These are phyloP conservation scores for Pseudogymnoascus sp. DNA, from an alignment of 2,329 filamentous ascomycete genomes.

Conservation along the genomic window DNA sequence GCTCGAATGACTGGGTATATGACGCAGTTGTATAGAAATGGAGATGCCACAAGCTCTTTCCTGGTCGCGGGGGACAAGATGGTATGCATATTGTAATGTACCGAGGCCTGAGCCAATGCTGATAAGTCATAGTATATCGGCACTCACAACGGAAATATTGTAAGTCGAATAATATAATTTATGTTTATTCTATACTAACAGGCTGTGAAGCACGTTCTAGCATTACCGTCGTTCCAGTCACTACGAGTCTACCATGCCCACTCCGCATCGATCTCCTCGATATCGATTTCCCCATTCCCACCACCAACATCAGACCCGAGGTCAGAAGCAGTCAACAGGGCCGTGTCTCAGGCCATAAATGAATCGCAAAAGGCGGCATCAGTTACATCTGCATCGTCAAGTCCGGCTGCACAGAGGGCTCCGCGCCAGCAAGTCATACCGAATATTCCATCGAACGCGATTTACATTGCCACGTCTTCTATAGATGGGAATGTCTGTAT, in stretches of 20 bases:
- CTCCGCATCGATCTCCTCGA: conserved; percentile 77
- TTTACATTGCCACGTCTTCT: conserved; percentile 87
- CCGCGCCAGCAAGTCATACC: conserved; percentile 50
- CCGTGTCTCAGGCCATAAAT: conserved; percentile 24
- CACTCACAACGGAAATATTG: conserved; percentile 94
- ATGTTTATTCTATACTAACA: conserved; percentile 22
- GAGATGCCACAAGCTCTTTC: conserved; percentile 88
- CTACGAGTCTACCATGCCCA: conserved; percentile 87
- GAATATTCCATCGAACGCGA: conserved; percentile 75
- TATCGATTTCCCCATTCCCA: conserved; percentile 84
- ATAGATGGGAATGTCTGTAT: conserved; percentile 95
- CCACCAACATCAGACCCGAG: conserved; percentile 41
- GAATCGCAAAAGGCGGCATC: conserved; percentile 30
- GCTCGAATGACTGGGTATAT: conserved; percentile 75
- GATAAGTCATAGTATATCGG: conserved; percentile 62
- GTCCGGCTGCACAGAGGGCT: conserved; percentile 40
- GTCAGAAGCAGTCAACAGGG: conserved; percentile 29
- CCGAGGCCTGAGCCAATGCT: conserved; percentile 19
- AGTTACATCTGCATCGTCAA: conserved; percentile 37
- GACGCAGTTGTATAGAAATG: conserved; percentile 78
- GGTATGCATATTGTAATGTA: conserved; percentile 41
- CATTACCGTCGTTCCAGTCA: conserved; percentile 70
- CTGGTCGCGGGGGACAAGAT: conserved; percentile 92
- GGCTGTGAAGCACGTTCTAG: conserved; percentile 63
- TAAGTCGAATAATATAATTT: conserved; percentile 39